Evolutionary conservation across 345 rosid species (phyloP).

Genomic region (Triadica sebifera): DNA sequence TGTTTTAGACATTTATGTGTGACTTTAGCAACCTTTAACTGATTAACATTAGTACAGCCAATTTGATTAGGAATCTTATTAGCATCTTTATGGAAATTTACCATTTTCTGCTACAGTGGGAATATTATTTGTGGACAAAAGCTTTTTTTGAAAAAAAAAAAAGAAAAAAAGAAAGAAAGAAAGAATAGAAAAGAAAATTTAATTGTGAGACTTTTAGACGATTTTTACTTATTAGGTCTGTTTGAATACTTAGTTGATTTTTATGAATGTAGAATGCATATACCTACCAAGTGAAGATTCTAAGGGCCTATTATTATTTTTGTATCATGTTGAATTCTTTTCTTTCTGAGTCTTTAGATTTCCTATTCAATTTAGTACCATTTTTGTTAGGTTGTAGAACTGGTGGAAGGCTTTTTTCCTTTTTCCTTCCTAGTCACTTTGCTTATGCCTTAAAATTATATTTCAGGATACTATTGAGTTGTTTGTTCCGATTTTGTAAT

Average conservation of each 20-base stretch:
- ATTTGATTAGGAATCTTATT: neutral
- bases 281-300: neutral
- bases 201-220: neutral
- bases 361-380: neutral
- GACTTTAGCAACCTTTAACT: neutral
- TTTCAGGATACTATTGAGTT: neutral
- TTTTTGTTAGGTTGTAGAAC: neutral
- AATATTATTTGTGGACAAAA: neutral
- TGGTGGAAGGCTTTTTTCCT: neutral
- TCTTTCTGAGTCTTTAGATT: neutral
- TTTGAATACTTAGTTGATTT: neutral
- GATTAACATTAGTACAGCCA: neutral
- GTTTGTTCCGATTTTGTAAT: neutral
- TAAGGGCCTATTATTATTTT: neutral
- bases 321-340: neutral
- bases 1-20: neutral
- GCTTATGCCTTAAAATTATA: neutral
- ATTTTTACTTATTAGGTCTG: neutral
- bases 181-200: neutral
- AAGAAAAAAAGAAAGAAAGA: no score
- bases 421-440: neutral
- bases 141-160: neutral
- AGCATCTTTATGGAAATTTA: neutral
- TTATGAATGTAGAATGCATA: neutral
- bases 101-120: neutral